Evolutionary conservation across 2,329 filamentous ascomycete genomes (phyloP), one percentile per base, ranked within the genome.

Genomic region (Botrytis squamosa): DNA sequence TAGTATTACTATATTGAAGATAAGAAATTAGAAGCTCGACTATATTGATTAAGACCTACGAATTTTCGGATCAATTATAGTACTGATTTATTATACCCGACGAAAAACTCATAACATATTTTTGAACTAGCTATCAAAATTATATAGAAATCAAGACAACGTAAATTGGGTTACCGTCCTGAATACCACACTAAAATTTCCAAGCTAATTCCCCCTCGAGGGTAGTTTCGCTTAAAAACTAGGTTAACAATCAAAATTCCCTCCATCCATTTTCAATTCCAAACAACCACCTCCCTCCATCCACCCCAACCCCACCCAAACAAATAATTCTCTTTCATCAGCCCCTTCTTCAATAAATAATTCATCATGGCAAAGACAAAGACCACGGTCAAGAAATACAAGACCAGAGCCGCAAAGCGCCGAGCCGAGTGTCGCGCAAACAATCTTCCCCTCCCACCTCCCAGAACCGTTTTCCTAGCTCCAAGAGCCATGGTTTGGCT

Each of bases 401-500:
- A 29, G 25, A 57, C 52, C 52, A 16, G 52, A 57, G 52, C 52
- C 25, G 25, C 52, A 29, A 29, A 29, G 12, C 52, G 52, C 25
- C 5, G 52, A 8, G 52, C 52, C 6, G 14, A 57, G 4, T n/a
- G 3, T 6, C 52, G n/a, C 52, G 3, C 0, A 3, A 7, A 57
- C 3, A 3, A 7, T 18, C 52, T 57, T 12, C 52, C 52, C 6
- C 14, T 29, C n/a, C 52, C 52, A 29, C 52, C 52, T 29, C 46
- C 46, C 18, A 55, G 36, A 67, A 52, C 44, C 33, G 6, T 38
- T 1, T 67, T 67, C 10, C 2, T 12, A 9, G 3, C 36, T 62
- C 59, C 59, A 0, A 5, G 3, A 14, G 0, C 0, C 10, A 46
- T 33, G 20, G 20, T 22, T 33, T 12, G 22, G 0, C 18, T 49